Percentiles rank a stretch among this genome's conserved stretches.
Evolutionary conservation across 176 grass and related monocot genomes (phyloP).

Genomic region (Aegilops longissima): DNA sequence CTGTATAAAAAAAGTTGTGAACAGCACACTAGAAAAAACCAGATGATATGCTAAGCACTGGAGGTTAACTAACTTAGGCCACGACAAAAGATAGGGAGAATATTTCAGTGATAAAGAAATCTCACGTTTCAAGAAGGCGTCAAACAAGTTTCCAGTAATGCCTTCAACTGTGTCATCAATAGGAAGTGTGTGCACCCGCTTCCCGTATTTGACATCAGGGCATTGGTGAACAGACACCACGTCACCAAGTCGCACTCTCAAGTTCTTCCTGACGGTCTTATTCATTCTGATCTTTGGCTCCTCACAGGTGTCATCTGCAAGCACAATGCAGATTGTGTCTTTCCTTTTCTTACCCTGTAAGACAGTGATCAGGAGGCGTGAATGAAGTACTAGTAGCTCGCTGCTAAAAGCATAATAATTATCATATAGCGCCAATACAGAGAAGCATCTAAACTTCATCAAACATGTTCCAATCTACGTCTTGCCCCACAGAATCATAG

Average conservation of each 20-base stretch:
- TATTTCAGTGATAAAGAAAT: conserved; percentile 8
- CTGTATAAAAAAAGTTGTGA: neutral
- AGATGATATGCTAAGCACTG: neutral
- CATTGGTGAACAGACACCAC: conserved; percentile 84
- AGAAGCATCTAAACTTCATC: neutral
- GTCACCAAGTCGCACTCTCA: conserved; percentile 71
- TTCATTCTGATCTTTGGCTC: conserved; percentile 86
- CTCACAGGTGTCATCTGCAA: conserved; percentile 73
- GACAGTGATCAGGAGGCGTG: conserved; percentile 12
- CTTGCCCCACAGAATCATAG: neutral
- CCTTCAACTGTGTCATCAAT: conserved; percentile 89
- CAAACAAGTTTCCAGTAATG: conserved; percentile 83
- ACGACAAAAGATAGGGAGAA: neutral
- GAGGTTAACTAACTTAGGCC: neutral
- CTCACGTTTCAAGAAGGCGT: conserved; percentile 77
- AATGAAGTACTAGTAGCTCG: neutral
- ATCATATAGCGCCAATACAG: neutral
- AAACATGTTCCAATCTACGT: neutral
- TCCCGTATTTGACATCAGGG: conserved; percentile 82
- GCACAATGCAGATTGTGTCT: conserved; percentile 78
- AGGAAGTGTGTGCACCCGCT: conserved; percentile 70
- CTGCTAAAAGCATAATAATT: neutral
- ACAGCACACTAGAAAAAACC: neutral
- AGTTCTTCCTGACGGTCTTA: conserved; percentile 68
- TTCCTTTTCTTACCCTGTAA: conserved; percentile 84